Conservation (phyloP, 106 monocot species). For the Apostasia shenzhenica region DNA sequence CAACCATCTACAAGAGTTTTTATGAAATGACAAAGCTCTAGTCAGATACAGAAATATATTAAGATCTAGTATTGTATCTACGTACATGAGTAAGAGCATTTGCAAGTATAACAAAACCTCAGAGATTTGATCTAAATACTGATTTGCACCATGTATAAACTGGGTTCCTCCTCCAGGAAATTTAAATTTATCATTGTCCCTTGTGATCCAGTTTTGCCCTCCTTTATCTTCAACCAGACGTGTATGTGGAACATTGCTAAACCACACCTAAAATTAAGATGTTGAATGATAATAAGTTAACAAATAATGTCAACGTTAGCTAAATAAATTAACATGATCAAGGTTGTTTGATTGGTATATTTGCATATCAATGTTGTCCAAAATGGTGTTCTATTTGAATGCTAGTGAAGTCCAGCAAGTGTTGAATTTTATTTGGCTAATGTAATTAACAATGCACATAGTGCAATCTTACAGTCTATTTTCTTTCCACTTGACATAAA, state of each 20-base stretch:
- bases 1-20: slow-evolving; percentile 73
- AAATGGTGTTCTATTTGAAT: no score
- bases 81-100: background rate
- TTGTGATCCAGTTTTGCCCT: slow-evolving; percentile 92
- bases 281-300: background rate
- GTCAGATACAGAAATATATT: background rate
- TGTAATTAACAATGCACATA: no score
- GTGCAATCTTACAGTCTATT: no score
- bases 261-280: slow-evolving; percentile 62
- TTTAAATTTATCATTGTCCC: slow-evolving; percentile 74
- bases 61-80: background rate
- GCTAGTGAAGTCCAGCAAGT: no score
- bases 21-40: background rate
- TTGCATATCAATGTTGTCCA: no score
- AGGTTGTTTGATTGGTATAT: background rate
- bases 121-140: slow-evolving; percentile 82
- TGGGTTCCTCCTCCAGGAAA: slow-evolving; percentile 98
- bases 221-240: slow-evolving; percentile 93
- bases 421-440: no score
- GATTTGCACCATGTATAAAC: slow-evolving; percentile 90
- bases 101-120: slow-evolving; percentile 30
- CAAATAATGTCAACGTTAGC: background rate
- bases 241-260: slow-evolving; percentile 87
- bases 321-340: background rate
- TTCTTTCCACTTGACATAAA: no score